These are phyloP conservation scores for Plasmodium chabaudi DNA, from an alignment of 169 alveolate genomes.

Conservation along the genomic window DNA sequence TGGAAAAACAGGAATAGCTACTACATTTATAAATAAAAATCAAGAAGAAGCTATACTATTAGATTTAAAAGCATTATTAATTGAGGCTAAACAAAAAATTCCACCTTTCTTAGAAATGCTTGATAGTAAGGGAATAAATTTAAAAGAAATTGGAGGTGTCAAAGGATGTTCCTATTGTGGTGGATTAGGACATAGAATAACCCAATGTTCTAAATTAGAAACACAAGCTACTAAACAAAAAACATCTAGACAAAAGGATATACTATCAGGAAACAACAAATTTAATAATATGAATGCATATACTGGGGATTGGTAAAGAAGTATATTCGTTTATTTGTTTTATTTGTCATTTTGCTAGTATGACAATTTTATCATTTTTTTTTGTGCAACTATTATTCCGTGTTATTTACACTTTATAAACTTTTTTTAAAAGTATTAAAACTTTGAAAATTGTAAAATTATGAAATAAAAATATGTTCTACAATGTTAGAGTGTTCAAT, in stretches of 20 bases:
- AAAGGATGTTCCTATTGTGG: slow-evolving; percentile 95
- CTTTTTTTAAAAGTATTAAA: no score
- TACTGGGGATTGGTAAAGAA: slow-evolving; percentile 73
- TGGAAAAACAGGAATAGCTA: slow-evolving; percentile 95
- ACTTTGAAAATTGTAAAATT: no score
- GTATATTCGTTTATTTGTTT: no score
- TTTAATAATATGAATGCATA: slow-evolving; percentile 57
- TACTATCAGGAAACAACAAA: slow-evolving; percentile 47
- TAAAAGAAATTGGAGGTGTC: slow-evolving; percentile 91
- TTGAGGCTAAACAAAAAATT: slow-evolving; percentile 93
- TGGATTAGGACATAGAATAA: slow-evolving; percentile 94
- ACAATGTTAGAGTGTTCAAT: no score
- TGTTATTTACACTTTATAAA: no score
- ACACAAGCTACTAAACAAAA: slow-evolving; percentile 76
- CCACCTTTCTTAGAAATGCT: slow-evolving; percentile 90
- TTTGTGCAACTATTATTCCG: no score
- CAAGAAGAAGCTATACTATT: slow-evolving; percentile 84
- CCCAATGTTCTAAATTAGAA: slow-evolving; percentile 92
- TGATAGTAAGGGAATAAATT: slow-evolving; percentile 85
- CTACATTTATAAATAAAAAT: slow-evolving; percentile 93
- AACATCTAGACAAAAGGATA: slow-evolving; percentile 22
- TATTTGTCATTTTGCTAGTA: no score
- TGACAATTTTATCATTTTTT: no score
- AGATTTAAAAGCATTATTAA: slow-evolving; percentile 92
- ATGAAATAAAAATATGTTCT: no score